Conservation (phyloP, 163 green algal genomes). For the Scenedesmus sp. region DNA sequence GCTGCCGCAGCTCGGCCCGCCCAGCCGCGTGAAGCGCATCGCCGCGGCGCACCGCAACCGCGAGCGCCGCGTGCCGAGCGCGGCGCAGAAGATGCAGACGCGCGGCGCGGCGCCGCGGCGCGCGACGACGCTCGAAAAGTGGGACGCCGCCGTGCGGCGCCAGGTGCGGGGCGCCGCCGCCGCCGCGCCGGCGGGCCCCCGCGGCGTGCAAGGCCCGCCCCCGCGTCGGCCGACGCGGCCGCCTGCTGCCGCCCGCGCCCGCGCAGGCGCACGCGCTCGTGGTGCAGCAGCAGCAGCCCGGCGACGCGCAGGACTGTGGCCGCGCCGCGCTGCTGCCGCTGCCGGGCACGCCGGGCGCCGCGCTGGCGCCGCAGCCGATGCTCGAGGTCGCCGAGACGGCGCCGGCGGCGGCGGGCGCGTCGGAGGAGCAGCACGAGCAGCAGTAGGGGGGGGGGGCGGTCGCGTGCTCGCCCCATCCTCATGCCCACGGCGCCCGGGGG, state of each 20-base stretch:
- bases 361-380: constrained; percentile 19
- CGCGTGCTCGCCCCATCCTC: not conserved
- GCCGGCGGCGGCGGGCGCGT: not conserved
- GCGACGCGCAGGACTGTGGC: not conserved
- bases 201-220: too few species aligned
- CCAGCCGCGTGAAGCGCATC: constrained; percentile 29
- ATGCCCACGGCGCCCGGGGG: too few species aligned
- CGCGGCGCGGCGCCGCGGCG: constrained; percentile 16
- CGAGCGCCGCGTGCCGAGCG: constrained; percentile 15
- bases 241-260: too few species aligned
- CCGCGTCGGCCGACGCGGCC: too few species aligned
- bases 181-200: too few species aligned
- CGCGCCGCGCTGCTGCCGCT: constrained; percentile 20
- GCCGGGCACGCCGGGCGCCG: constrained; percentile 20
- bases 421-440: not conserved
- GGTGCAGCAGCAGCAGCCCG: constrained; percentile 31
- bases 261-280: constrained; percentile 32
- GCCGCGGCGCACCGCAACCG: constrained; percentile 12
- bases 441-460: not conserved
- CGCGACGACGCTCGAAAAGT: constrained; percentile 29
- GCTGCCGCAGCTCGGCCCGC: constrained; percentile 28
- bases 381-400: constrained; percentile 27
- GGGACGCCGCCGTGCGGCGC: constrained; percentile 21
- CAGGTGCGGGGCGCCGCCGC: too few species aligned
- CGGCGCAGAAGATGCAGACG: constrained; percentile 36